Evolutionary conservation across 2,329 filamentous ascomycete species (phyloP).

Genomic region (Talaromyces sp.): DNA sequence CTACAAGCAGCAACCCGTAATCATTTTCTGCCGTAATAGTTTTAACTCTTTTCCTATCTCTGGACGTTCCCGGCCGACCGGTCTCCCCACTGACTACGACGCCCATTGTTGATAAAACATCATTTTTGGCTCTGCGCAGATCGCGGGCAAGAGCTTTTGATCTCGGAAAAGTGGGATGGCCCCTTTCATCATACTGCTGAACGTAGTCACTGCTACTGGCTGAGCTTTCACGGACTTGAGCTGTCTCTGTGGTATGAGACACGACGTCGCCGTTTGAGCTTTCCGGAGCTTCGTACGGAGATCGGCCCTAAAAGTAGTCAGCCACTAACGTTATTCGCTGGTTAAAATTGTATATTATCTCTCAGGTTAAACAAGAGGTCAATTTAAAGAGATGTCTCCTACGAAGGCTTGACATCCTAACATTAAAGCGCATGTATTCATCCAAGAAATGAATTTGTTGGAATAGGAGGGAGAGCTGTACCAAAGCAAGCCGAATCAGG

Average conservation of each 20-base stretch:
- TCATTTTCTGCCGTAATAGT: conserved; percentile 38
- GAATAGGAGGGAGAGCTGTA: conserved; percentile 22
- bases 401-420: neutral
- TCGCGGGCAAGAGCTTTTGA: conserved; percentile 35
- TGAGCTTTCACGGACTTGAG: conserved; percentile 18
- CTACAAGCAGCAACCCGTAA: conserved; percentile 37
- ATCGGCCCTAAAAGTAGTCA: conserved; percentile 32
- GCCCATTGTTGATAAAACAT: conserved; percentile 45
- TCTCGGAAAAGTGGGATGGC: conserved; percentile 41
- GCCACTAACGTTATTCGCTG: conserved; percentile 15
- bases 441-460: neutral
- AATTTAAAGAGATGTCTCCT: neutral
- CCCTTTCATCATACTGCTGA: conserved; percentile 44
- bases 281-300: conserved; percentile 41
- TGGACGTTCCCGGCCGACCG: conserved; percentile 26
- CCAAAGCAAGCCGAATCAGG: conserved; percentile 41
- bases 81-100: conserved; percentile 41
- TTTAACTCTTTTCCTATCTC: conserved; percentile 34
- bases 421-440: neutral
- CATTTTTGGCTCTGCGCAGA: conserved; percentile 45
- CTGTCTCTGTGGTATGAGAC: conserved; percentile 7
- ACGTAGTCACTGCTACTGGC: conserved; percentile 35
- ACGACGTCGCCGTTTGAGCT: conserved; percentile 12
- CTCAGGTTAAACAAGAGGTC: neutral
- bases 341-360: neutral